Percentiles rank a stretch among this genome's conserved stretches.
These are phyloP conservation scores for Phylloporus sp. DNA, from an alignment of 768 basidiomycete genomes.

Conservation along the genomic window DNA sequence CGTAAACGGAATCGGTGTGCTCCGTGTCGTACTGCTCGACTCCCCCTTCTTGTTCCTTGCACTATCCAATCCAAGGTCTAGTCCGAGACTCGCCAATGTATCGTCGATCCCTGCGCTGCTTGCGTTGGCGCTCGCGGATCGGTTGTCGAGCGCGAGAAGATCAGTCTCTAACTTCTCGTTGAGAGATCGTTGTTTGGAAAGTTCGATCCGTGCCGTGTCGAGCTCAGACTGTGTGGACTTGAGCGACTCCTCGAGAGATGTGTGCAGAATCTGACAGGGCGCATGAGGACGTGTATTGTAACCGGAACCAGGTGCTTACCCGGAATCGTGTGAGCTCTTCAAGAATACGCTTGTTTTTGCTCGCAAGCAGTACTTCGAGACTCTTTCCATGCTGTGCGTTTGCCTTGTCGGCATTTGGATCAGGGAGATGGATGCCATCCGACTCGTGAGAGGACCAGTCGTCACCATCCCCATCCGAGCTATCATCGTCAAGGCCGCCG, in stretches of 20 bases:
- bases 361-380: slow-evolving; percentile 85
- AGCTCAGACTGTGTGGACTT: slow-evolving; percentile 56
- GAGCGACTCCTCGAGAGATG: slow-evolving; percentile 73
- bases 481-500: slow-evolving; percentile 70
- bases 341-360: slow-evolving; percentile 88
- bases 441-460: slow-evolving; percentile 39
- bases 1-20: slow-evolving; percentile 67
- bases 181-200: slow-evolving; percentile 72
- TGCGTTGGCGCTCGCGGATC: slow-evolving; percentile 12
- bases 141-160: slow-evolving; percentile 74
- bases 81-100: slow-evolving; percentile 67
- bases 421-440: slow-evolving; percentile 66
- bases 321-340: slow-evolving; percentile 92
- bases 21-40: slow-evolving; percentile 32
- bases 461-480: slow-evolving; percentile 54
- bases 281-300: neutral
- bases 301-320: slow-evolving; percentile 36
- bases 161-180: slow-evolving; percentile 94
- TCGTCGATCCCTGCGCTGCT: slow-evolving; percentile 41
- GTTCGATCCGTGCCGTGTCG: slow-evolving; percentile 53
- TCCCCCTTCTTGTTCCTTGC: slow-evolving; percentile 17
- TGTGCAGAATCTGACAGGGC: slow-evolving; percentile 64
- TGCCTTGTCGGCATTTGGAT: slow-evolving; percentile 85
- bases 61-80: slow-evolving; percentile 40
- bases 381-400: slow-evolving; percentile 75